Evolutionary conservation across 2,329 filamentous ascomycete genomes (phyloP).

Genomic region (Cladosporium sp.): DNA sequence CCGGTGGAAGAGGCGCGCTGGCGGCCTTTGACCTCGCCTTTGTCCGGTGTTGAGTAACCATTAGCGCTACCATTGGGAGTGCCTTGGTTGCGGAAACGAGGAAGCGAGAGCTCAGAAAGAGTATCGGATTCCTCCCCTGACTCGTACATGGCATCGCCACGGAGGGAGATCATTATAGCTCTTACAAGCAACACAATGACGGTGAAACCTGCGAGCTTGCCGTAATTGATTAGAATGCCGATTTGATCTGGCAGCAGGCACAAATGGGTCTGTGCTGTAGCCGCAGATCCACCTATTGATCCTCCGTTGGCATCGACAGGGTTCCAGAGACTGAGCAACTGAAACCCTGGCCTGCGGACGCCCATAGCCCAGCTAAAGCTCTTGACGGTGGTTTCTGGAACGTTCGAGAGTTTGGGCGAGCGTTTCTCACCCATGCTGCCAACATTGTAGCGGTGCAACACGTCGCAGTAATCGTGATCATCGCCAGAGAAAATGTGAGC

Average conservation of each 20-base stretch:
- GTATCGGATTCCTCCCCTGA: constrained; percentile 1
- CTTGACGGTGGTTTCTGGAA: constrained; percentile 86
- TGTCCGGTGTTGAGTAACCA: constrained; percentile 20
- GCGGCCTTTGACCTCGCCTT: constrained; percentile 21
- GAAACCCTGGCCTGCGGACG: constrained; percentile 76
- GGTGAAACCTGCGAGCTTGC: constrained; percentile 52
- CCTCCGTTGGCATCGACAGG: constrained; percentile 58
- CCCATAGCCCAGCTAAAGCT: constrained; percentile 96
- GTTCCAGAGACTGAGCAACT: constrained; percentile 88
- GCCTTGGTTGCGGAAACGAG: constrained; percentile 11
- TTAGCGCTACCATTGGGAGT: constrained; percentile 18
- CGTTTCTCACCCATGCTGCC: constrained; percentile 10
- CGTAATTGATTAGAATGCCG: constrained; percentile 75
- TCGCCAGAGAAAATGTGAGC: constrained; percentile 88
- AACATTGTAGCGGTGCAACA: constrained; percentile 58
- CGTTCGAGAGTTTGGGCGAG: constrained; percentile 33
- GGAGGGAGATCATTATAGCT: constrained; percentile 33
- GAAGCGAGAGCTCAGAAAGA: constrained; percentile 12
- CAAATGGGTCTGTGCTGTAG: constrained; percentile 78
- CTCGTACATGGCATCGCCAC: constrained; percentile 2
- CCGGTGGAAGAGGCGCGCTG: constrained; percentile 28
- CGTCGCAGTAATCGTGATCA: constrained; percentile 95
- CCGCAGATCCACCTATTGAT: constrained; percentile 23
- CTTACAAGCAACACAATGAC: constrained; percentile 42
- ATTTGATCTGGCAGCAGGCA: constrained; percentile 88